Evolutionary conservation across 495 filamentous ascomycete genomes (phyloP).

Genomic region (Aspergillus carlsbadensis): DNA sequence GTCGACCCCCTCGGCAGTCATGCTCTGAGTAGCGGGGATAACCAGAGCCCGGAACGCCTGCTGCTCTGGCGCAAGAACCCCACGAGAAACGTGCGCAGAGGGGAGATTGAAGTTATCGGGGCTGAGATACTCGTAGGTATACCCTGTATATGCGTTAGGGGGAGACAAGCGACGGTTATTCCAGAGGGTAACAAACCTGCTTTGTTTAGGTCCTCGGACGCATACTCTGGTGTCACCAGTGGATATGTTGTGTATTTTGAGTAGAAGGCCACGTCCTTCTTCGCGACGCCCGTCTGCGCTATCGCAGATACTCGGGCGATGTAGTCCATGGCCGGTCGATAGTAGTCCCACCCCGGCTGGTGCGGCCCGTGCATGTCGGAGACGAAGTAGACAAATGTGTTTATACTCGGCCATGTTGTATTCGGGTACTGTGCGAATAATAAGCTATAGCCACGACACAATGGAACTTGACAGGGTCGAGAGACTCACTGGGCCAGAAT

Average conservation of each 20-base stretch:
- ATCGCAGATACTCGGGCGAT: background rate
- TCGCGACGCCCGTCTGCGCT: no score
- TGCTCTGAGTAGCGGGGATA: background rate
- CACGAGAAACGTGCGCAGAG: background rate
- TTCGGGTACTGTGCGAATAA: background rate
- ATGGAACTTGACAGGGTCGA: no score
- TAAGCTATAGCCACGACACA: no score
- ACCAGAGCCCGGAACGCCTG: slow-evolving; percentile 6
- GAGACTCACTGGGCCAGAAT: background rate
- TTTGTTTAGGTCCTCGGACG: no score
- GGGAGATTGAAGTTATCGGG: slow-evolving; percentile 10
- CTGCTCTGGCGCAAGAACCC: background rate
- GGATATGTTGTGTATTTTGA: no score
- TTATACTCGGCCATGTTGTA: slow-evolving; percentile 7
- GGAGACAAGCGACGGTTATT: slow-evolving; percentile 1
- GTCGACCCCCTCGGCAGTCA: background rate
- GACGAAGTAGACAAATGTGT: background rate
- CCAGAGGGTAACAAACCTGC: no score
- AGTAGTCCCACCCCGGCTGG: slow-evolving; percentile 2
- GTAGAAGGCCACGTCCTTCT: no score
- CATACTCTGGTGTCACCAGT: no score
- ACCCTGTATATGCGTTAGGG: slow-evolving; percentile 2
- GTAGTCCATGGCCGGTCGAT: background rate
- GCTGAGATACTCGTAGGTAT: slow-evolving; percentile 12
- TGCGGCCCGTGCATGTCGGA: background rate